A percentile compares a stretch with the other conserved stretches of the same genome.
Evolutionary conservation across 2,329 filamentous ascomycete species (phyloP).

Genomic region (Epichloe amarillans): DNA sequence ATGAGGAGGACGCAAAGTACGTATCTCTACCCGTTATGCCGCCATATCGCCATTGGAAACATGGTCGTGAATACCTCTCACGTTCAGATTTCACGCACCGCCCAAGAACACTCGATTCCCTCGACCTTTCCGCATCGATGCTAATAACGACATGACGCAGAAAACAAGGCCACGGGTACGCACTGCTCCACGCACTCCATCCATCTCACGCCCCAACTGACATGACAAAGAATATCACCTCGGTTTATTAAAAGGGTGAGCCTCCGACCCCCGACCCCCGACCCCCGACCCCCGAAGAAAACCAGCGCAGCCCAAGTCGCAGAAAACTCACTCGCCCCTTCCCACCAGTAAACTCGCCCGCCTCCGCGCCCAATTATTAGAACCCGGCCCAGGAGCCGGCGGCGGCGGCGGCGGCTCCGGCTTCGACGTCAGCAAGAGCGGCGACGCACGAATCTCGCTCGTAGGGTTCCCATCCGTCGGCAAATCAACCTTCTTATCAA

Average conservation of each 20-base stretch:
- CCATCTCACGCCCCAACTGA: constrained; percentile 8
- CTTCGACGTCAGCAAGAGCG: constrained; percentile 90
- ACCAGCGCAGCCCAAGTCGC: constrained; percentile 30
- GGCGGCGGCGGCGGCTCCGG: constrained; percentile 66
- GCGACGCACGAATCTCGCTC: constrained; percentile 89
- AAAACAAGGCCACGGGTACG: constrained; percentile 98
- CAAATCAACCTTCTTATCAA: constrained; percentile 97
- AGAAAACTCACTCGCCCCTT: constrained; percentile 32
- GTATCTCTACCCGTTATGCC: constrained; percentile 12
- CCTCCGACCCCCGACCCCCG: neutral
- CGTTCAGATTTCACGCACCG: no score
- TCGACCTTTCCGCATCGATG: constrained; percentile 13
- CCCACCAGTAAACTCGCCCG: constrained; percentile 75
- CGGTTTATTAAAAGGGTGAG: constrained; percentile 84
- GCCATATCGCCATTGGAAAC: neutral
- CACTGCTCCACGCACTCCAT: neutral
- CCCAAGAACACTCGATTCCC: neutral
- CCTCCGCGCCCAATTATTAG: constrained; percentile 83
- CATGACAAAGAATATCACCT: constrained; percentile 81
- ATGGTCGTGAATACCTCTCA: no score
- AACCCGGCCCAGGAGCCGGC: constrained; percentile 70
- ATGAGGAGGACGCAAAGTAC: constrained; percentile 98
- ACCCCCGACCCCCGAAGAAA: neutral
- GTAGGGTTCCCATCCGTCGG: constrained; percentile 98
- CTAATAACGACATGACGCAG: constrained; percentile 33